Conservation (phyloP, 2,329 filamentous ascomycete species). For the Coniella lustricola region DNA sequence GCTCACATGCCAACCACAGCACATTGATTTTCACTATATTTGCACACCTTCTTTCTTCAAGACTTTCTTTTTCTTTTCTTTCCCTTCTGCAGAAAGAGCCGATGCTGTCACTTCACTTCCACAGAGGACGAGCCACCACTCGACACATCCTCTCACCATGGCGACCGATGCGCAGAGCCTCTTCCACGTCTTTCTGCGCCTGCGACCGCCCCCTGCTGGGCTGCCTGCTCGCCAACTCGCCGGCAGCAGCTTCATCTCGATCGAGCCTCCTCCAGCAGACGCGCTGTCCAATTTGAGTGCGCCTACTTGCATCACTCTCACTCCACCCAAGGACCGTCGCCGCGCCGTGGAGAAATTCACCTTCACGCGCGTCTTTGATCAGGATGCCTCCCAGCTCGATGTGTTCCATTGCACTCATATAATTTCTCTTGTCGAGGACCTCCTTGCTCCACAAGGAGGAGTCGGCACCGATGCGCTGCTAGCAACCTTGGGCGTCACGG, state of each 20-base stretch:
- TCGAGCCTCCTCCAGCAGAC: conserved; percentile 49
- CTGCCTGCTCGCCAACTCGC: too few species aligned
- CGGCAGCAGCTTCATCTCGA: conserved; percentile 69
- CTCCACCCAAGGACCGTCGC: conserved; percentile 78
- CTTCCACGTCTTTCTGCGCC: conserved; percentile 85
- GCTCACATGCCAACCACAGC: too few species aligned
- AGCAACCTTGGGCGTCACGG: conserved; percentile 88
- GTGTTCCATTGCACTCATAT: conserved; percentile 77
- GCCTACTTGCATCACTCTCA: conserved; percentile 66
- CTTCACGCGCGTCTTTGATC: conserved; percentile 90
- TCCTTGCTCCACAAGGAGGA: conserved; percentile 63
- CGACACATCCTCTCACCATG: background rate
- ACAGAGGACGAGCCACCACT: too few species aligned
- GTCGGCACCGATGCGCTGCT: conserved; percentile 84
- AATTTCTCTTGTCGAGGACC: conserved; percentile 69
- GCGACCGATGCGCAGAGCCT: conserved; percentile 48
- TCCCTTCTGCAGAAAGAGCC: too few species aligned
- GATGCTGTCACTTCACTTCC: too few species aligned
- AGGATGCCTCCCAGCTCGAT: conserved; percentile 76
- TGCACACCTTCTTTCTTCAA: too few species aligned
- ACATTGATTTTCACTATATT: too few species aligned
- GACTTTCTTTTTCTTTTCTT: too few species aligned
- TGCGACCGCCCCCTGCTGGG: conserved; percentile 58
- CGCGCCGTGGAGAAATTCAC: conserved; percentile 88
- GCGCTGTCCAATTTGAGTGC: conserved; percentile 26